Evolutionary conservation across 805 yeast species (phyloP).

Genomic region (Schwanniomyces polymorphus): DNA sequence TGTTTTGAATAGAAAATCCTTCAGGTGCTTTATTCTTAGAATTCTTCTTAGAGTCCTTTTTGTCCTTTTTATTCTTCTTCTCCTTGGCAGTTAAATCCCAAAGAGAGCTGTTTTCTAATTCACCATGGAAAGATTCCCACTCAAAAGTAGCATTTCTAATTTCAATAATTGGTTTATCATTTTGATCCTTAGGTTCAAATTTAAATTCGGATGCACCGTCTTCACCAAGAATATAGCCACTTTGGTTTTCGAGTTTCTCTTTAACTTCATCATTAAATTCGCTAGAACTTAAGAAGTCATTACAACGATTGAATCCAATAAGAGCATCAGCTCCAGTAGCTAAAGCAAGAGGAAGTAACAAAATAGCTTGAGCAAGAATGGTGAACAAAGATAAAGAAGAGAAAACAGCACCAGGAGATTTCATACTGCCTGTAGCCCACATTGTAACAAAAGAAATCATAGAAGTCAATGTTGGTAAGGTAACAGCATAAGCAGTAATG

Average conservation of each 20-base stretch:
- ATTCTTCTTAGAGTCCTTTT: conserved; percentile 20
- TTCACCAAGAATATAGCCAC: background rate
- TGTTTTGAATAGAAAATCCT: conserved; percentile 62
- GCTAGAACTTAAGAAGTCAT: conserved; percentile 23
- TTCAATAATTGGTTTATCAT: conserved; percentile 17
- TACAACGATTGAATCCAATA: conserved; percentile 35
- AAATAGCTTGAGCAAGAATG: conserved; percentile 44
- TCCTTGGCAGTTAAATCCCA: conserved; percentile 20
- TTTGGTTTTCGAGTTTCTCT: conserved; percentile 4
- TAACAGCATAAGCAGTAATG: conserved; percentile 44
- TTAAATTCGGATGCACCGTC: conserved; percentile 3
- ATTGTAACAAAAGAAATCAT: conserved; percentile 46
- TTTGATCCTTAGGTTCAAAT: background rate
- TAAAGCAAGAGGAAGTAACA: conserved; percentile 44
- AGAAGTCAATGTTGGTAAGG: conserved; percentile 43
- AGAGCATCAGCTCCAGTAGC: conserved; percentile 46
- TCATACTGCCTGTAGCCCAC: conserved; percentile 44
- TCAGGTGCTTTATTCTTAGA: conserved; percentile 86
- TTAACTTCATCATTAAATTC: conserved; percentile 18
- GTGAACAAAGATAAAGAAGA: conserved; percentile 42
- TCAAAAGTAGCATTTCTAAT: conserved; percentile 26
- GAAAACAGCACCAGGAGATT: conserved; percentile 39
- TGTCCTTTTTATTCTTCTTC: conserved; percentile 10
- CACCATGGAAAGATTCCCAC: conserved; percentile 32
- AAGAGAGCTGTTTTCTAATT: conserved; percentile 17